phyloP scores from a whole-genome alignment of 202 grass and related monocot genomes.

The Setaria italica region DNA sequence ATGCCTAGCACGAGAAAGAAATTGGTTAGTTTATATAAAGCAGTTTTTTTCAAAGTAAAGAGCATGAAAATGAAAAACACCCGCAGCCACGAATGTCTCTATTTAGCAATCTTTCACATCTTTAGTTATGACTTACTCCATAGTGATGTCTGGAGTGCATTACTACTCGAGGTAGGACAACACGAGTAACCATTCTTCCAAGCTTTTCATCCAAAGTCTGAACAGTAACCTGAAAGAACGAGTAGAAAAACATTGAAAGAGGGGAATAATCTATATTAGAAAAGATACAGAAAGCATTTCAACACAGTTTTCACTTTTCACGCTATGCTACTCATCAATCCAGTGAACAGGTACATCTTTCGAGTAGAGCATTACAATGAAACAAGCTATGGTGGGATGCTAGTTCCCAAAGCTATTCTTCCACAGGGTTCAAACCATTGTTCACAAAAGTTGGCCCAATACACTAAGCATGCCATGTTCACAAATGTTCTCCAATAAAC shows the following conservation, averaged over 20 bases:
- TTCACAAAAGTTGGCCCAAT: not conserved
- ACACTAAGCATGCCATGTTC: conserved; percentile 16
- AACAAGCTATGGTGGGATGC: not conserved
- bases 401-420: conserved; percentile 17
- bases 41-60: not conserved
- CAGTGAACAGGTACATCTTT: conserved; percentile 1
- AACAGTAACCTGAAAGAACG: conserved; percentile 71
- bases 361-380: not conserved
- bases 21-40: conserved; percentile 21
- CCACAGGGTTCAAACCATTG: not conserved
- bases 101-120: conserved; percentile 8
- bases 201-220: conserved; percentile 95
- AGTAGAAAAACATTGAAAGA: conserved; percentile 4
- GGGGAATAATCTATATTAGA: not conserved
- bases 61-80: conserved; percentile 16
- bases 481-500: not conserved
- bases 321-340: conserved; percentile 8
- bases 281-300: not conserved
- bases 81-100: not conserved
- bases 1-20: conserved; percentile 64
- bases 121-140: conserved; percentile 69
- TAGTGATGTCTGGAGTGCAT: conserved; percentile 99
- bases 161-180: conserved; percentile 93
- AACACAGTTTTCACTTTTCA: not conserved
- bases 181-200: conserved; percentile 87